Percentiles rank a stretch among this genome's conserved stretches.
These are phyloP conservation scores for Aspergillus pseudoterreus DNA, from an alignment of 2,329 filamentous ascomycete species.

Conservation along the genomic window DNA sequence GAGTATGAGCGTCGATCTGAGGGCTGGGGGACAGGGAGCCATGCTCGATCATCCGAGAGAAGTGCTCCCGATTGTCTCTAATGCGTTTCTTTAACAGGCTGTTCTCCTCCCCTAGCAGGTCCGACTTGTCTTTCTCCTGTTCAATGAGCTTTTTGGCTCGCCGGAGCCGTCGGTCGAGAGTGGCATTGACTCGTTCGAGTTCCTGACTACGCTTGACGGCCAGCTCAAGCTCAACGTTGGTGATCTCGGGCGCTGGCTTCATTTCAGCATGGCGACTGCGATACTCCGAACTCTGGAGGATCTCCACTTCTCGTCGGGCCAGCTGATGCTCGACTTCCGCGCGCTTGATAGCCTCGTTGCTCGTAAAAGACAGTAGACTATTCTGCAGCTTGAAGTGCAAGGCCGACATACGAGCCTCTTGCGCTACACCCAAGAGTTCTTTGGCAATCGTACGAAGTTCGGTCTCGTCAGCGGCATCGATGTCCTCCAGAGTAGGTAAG, in stretches of 20 bases:
- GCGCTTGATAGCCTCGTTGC: slow-evolving; percentile 77
- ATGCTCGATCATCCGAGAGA: slow-evolving; percentile 73
- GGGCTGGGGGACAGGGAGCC: slow-evolving; percentile 64
- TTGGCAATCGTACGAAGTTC: slow-evolving; percentile 54
- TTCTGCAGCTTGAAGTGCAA: slow-evolving; percentile 90
- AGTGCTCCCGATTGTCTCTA: slow-evolving; percentile 82
- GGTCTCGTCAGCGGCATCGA: slow-evolving; percentile 49
- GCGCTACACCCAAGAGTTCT: slow-evolving; percentile 52
- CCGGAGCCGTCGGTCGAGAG: slow-evolving; percentile 62
- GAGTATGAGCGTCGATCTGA: slow-evolving; percentile 46
- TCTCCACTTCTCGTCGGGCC: slow-evolving; percentile 82
- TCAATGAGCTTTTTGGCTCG: slow-evolving; percentile 75
- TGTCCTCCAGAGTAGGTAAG: slow-evolving; percentile 48
- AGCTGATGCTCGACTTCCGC: slow-evolving; percentile 90
- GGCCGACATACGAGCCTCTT: slow-evolving; percentile 73
- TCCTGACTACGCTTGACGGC: slow-evolving; percentile 60
- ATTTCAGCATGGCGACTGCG: slow-evolving; percentile 57
- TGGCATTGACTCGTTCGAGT: slow-evolving; percentile 62
- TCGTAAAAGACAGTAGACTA: slow-evolving; percentile 77
- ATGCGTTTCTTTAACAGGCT: slow-evolving; percentile 76
- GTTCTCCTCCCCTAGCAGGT: slow-evolving; percentile 69
- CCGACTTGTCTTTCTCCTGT: slow-evolving; percentile 70
- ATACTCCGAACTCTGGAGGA: slow-evolving; percentile 71
- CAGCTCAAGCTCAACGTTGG: slow-evolving; percentile 55
- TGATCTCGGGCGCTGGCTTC: slow-evolving; percentile 37